Base-by-base conservation (phyloP, 139 green algal genomes). In the Micractinium conductrix region DNA sequence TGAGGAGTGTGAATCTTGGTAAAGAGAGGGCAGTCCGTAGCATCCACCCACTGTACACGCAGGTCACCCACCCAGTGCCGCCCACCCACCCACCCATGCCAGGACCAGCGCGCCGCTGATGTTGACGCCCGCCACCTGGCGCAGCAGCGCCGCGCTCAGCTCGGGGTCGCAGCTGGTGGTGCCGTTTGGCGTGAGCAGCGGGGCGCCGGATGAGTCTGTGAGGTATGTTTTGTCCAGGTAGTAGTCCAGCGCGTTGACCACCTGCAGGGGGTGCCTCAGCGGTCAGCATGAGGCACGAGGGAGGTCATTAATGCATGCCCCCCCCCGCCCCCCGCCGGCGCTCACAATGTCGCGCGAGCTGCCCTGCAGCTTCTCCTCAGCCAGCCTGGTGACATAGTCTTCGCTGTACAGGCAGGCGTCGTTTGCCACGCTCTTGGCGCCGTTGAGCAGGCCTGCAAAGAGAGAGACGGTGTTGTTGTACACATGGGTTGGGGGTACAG, bases 101-200 rank as follows among this genome's bases (percentile, higher is more conserved):
- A n/a, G n/a, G 16, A 79, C 73, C 17, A 79, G 44, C 10, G 73
- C n/a, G 12, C 42, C 48, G 44, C 28, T 17, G 17, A 79, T 8
- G 12, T 79, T 45, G 21, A 79, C 30, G n/a, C 48, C 45, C 10
- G 33, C 19, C 9, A 79, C 28, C 45, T 79, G 45, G n/a, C 45
- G 45, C 45, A 79, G 73, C 73, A 79, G 73, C 44, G 73, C 73
- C 73, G 73, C 73, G 24, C 44, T 79, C 45, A 79, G 73, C 73
- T 62, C 45, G 5, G 73, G 30, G 33, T 79, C 48, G 73, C 73
- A 79, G n/a, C 55, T 5, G 10, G 42, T 6, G 0, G 73, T 79
- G 73, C 44, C 73, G 33, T 79, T 79, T 17, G n/a, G n/a, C n/a
- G 45, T 62, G 8, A 63, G 73, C 73, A 79, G n/a, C 44, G 44